Evolutionary conservation across 2,329 filamentous ascomycete genomes (phyloP).

Genomic region (Pseudophaeomoniella oleicola): DNA sequence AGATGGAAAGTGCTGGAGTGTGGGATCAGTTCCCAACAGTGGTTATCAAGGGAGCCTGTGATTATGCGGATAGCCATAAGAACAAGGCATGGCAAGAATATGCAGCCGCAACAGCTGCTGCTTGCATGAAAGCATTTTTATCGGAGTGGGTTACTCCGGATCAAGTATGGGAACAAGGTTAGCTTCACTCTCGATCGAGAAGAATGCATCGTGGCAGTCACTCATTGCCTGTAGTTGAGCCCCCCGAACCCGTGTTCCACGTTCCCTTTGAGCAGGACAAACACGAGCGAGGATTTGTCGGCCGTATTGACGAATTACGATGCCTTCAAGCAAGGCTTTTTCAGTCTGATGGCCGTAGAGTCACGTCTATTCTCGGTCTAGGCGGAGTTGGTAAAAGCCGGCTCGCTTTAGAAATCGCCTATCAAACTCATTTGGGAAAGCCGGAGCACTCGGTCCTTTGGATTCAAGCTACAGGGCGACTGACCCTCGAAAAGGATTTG

Average conservation of each 20-base stretch:
- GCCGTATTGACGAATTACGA: conserved; percentile 5
- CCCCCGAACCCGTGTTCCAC: conserved; percentile 9
- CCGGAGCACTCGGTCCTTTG: conserved; percentile 12
- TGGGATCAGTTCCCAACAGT: conserved; percentile 18
- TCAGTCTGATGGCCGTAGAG: too few species aligned
- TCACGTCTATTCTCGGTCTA: conserved; percentile 10
- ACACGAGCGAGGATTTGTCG: conserved; percentile 7
- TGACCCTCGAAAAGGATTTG: conserved; percentile 13
- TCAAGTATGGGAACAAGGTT: too few species aligned
- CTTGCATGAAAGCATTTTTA: conserved; percentile 10
- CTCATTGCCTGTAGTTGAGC: conserved; percentile 6
- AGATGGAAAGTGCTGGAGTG: conserved; percentile 16
- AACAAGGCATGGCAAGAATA: too few species aligned
- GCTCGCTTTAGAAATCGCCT: conserved; percentile 11
- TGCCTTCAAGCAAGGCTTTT: conserved; percentile 4
- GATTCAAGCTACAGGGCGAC: conserved; percentile 13
- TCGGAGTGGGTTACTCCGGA: too few species aligned
- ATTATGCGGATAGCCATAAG: too few species aligned
- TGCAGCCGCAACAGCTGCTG: conserved; percentile 17
- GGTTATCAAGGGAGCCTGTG: conserved; percentile 24
- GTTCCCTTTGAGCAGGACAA: conserved; percentile 10
- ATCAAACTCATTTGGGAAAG: conserved; percentile 4
- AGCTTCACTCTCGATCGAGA: too few species aligned
- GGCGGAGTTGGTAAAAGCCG: conserved; percentile 14
- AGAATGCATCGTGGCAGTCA: too few species aligned